These are phyloP conservation scores for Chaetomium sp. DNA, from an alignment of 2,329 filamentous ascomycete species.

Conservation along the genomic window DNA sequence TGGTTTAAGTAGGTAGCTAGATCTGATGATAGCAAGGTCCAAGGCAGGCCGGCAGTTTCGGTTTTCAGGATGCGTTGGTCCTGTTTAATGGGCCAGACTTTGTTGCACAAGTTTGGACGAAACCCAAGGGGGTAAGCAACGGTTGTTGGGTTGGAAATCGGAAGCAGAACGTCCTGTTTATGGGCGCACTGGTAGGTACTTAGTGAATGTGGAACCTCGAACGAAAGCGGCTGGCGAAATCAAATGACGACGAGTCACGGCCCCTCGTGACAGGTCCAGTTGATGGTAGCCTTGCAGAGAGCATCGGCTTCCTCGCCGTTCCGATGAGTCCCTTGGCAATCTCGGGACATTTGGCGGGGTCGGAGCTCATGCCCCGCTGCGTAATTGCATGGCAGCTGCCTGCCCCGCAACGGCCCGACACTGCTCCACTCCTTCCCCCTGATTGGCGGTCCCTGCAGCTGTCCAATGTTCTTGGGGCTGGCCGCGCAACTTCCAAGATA, in stretches of 20 bases:
- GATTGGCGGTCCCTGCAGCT: not conserved
- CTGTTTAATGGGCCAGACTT: no score
- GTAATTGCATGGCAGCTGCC: not conserved
- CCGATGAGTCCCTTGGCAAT: slow-evolving; percentile 2
- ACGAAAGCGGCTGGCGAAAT: not conserved
- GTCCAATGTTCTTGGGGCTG: not conserved
- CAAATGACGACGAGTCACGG: slow-evolving; percentile 5
- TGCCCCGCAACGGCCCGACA: not conserved
- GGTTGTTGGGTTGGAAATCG: no score
- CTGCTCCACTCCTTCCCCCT: not conserved
- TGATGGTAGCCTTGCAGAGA: slow-evolving; percentile 8
- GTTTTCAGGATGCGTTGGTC: no score
- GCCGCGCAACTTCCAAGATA: slow-evolving; percentile 10
- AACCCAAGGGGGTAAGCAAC: no score
- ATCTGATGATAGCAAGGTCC: no score
- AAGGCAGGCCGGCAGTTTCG: no score
- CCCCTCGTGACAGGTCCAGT: slow-evolving; percentile 5
- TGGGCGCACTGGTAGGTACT: no score
- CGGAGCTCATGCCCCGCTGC: slow-evolving; percentile 8
- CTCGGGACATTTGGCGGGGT: slow-evolving; percentile 1
- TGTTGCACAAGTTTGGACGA: no score
- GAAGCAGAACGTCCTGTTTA: not conserved
- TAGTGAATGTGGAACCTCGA: no score
- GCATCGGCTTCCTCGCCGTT: not conserved
- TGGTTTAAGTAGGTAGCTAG: no score